Evolutionary conservation across 2,329 filamentous ascomycete genomes (phyloP).

Genomic region (Phoma sp.): DNA sequence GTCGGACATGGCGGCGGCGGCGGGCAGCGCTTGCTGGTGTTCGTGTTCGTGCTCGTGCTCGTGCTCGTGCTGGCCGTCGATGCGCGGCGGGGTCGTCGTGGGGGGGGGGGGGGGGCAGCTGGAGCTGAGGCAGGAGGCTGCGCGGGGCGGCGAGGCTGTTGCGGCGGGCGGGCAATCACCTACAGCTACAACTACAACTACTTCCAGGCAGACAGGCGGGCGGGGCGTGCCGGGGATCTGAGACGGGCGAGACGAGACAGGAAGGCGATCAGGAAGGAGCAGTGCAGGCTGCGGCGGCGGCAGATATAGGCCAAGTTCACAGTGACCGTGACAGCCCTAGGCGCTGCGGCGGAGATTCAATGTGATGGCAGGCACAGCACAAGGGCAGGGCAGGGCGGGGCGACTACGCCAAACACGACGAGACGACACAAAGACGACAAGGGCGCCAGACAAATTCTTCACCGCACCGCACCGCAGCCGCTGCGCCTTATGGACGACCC

Average conservation of each 20-base stretch:
- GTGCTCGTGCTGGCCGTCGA: not conserved
- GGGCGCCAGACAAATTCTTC: slow-evolving; percentile 13
- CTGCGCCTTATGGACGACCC: slow-evolving; percentile 10
- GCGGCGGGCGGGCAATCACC: not conserved
- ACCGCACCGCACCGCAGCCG: slow-evolving; percentile 7
- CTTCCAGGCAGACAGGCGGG: too few species aligned
- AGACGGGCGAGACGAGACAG: not conserved
- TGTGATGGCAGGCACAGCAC: slow-evolving; percentile 22
- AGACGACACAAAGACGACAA: slow-evolving; percentile 5
- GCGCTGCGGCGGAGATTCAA: slow-evolving; percentile 34
- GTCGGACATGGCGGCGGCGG: slow-evolving; percentile 58
- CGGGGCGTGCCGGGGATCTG: not conserved
- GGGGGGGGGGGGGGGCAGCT: too few species aligned
- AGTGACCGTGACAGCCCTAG: slow-evolving; percentile 21
- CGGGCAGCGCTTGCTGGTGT: not conserved
- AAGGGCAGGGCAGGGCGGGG: not conserved
- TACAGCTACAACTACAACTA: not conserved
- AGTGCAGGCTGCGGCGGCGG: not conserved
- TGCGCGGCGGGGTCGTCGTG: slow-evolving; percentile 3
- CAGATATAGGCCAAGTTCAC: too few species aligned
- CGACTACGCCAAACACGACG: not conserved
- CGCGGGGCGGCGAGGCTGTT: slow-evolving; percentile 3
- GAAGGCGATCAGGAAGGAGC: slow-evolving; percentile 12
- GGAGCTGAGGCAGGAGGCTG: not conserved
- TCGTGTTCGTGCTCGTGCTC: not conserved